Evolutionary conservation across 2,329 filamentous ascomycete genomes (phyloP), one percentile per base, ranked within the genome.

Genomic region (Calonectria fujianensis): DNA sequence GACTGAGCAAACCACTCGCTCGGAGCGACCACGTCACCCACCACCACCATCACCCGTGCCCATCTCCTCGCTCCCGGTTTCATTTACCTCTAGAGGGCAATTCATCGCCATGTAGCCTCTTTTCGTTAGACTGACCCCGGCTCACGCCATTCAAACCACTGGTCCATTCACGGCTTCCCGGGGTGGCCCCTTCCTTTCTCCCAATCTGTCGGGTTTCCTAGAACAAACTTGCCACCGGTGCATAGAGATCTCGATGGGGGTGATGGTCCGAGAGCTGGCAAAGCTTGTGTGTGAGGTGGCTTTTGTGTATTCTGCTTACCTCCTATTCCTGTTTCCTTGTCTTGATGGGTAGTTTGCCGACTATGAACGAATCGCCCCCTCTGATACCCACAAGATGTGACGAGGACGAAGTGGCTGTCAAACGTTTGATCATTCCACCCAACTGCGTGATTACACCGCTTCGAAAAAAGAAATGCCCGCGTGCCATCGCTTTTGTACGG

Each of bases 141-240:
- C 32, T 65, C 50, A 32, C 54, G 64, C 70, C 65, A 64, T 50
- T 45, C 7, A 24, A 48, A 16, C 24, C 52, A 18, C 18, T 27
- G n/a, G 37, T 39, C 31, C 41, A 20, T 79, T 76, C 75, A 76
- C 78, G 75, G 77, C 75, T 75, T 75, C 50, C 61, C 78, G 77
- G 75, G 78, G 77, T 73, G 76, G 70, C 75, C 77, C 76, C 78
- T 69, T 74, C 68, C 74, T 73, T 72, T 69, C 41, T 75, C 76
- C 71, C 78, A 76, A 70, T 57, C 78, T 78, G 66, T 59, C 75
- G 78, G 78, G 73, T 75, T 70, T 75, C 69, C 61, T 39, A 51
- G 37, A 69, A 39, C 65, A 54, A 65, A 69, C 32, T 39, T 50
- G 31, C 52, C 64, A 51, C 52, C 64, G 35, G 51, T 13, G 24